These are phyloP conservation scores for Fusarium sp. DNA, from an alignment of 2,329 filamentous ascomycete species.

Conservation along the genomic window DNA sequence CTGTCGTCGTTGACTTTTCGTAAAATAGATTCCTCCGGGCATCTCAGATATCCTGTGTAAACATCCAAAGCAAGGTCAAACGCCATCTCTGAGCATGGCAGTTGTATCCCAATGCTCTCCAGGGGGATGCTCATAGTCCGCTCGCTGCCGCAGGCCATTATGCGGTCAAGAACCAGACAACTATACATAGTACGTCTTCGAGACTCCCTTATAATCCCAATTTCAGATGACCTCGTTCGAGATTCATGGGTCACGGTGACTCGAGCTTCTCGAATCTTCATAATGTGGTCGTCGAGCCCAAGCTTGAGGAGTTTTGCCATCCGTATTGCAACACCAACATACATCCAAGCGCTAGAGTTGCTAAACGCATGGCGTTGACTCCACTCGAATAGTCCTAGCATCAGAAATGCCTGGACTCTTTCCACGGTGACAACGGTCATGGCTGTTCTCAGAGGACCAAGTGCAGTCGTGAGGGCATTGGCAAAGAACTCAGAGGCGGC, in stretches of 20 bases:
- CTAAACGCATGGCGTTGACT: conserved; percentile 66
- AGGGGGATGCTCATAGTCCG: conserved; percentile 69
- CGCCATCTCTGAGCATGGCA: conserved; percentile 74
- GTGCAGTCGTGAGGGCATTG: conserved; percentile 64
- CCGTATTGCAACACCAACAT: conserved; percentile 72
- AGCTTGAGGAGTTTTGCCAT: conserved; percentile 72
- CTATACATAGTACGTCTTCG: conserved; percentile 79
- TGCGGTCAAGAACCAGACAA: conserved; percentile 78
- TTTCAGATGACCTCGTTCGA: conserved; percentile 33
- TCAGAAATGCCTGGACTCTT: conserved; percentile 74
- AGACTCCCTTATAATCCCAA: conserved; percentile 69
- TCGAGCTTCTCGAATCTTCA: conserved; percentile 2
- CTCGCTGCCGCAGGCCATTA: conserved; percentile 73
- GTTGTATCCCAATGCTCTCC: conserved; percentile 71
- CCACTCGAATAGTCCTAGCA: conserved; percentile 80
- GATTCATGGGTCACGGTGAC: neutral
- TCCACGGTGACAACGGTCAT: conserved; percentile 69
- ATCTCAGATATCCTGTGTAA: conserved; percentile 60
- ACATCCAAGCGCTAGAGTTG: conserved; percentile 74
- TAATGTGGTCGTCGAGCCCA: conserved; percentile 63
- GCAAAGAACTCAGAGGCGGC: conserved; percentile 75
- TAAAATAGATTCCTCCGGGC: conserved; percentile 24
- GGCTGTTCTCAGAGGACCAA: conserved; percentile 59
- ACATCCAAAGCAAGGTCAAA: conserved; percentile 73
- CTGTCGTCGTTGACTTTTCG: conserved; percentile 56